Conservation (phyloP, 371 early-diverging fungal species). For the Nematocida displodere region DNA sequence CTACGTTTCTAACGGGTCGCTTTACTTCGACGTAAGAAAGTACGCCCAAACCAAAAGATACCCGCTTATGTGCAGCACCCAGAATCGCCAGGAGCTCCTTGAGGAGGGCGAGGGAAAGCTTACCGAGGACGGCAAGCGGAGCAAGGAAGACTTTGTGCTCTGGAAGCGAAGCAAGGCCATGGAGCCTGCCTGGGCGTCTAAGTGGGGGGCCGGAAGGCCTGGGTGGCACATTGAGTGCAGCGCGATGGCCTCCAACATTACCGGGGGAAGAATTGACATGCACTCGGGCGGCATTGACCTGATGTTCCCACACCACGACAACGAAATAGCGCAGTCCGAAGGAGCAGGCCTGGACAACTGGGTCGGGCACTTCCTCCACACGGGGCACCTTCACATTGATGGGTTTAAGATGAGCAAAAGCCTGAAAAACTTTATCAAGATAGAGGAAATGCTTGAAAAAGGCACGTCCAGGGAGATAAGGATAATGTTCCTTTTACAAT, state of each 20-base stretch:
- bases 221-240: constrained; percentile 99
- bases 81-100: constrained; percentile 45
- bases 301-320: constrained; percentile 98
- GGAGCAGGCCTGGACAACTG: constrained; percentile 73
- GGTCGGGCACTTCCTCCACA: constrained; percentile 95
- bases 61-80: constrained; percentile 53
- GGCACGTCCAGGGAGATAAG: constrained; percentile 80
- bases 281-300: constrained; percentile 96
- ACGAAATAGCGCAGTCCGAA: constrained; percentile 85
- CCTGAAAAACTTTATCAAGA: constrained; percentile 93
- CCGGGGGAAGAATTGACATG: constrained; percentile 83
- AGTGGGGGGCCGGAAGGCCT: constrained; percentile 70
- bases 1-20: constrained; percentile 80
- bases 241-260: constrained; percentile 87
- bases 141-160: constrained; percentile 83
- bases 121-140: constrained; percentile 69
- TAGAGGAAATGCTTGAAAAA: constrained; percentile 77
- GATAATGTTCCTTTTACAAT: constrained; percentile 80
- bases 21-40: constrained; percentile 87
- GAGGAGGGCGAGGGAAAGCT: constrained; percentile 65
- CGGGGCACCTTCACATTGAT: constrained; percentile 93
- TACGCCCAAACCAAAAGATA: constrained; percentile 70
- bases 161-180: constrained; percentile 93
- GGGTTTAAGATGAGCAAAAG: constrained; percentile 98
- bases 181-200: constrained; percentile 71